A percentile compares a stretch with the other conserved stretches of the same genome.
These are phyloP conservation scores for Meredithiella fracta DNA, from an alignment of 2,329 filamentous ascomycete genomes.

Conservation along the genomic window DNA sequence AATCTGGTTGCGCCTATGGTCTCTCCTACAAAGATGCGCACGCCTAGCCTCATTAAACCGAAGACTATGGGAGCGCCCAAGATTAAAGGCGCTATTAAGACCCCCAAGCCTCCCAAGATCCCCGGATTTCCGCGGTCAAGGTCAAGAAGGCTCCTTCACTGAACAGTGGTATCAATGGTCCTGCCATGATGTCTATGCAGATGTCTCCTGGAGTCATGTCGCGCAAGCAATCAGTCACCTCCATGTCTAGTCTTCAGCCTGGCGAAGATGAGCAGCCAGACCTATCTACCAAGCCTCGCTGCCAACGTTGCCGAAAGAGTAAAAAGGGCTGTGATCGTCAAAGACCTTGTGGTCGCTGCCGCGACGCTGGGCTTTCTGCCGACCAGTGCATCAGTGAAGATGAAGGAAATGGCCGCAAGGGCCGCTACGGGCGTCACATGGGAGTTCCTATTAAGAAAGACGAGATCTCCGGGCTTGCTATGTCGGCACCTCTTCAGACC, in stretches of 20 bases:
- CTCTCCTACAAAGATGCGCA: conserved; percentile 10
- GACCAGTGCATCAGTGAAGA: conserved; percentile 96
- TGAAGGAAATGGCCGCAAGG: conserved; percentile 92
- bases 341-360: conserved; percentile 85
- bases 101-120: conserved; percentile 30
- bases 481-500: conserved; percentile 16
- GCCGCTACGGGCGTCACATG: conserved; percentile 66
- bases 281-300: conserved; percentile 85
- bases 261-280: conserved; percentile 84
- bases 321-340: conserved; percentile 98
- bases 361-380: conserved; percentile 81
- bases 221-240: conserved; percentile 59
- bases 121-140: conserved; percentile 22
- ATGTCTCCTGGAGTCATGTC: conserved; percentile 53
- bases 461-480: conserved; percentile 27
- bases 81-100: conserved; percentile 23
- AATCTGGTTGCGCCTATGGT: neutral
- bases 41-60: conserved; percentile 20
- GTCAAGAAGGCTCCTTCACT: conserved; percentile 35
- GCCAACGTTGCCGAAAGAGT: conserved; percentile 96
- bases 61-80: conserved; percentile 23
- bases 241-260: conserved; percentile 29
- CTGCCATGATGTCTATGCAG: conserved; percentile 19
- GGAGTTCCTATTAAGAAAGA: conserved; percentile 47
- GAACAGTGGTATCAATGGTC: neutral